Evolutionary conservation across 768 basidiomycete species (phyloP), one percentile per base, ranked within the genome.

Genomic region (Auricularia cornea): DNA sequence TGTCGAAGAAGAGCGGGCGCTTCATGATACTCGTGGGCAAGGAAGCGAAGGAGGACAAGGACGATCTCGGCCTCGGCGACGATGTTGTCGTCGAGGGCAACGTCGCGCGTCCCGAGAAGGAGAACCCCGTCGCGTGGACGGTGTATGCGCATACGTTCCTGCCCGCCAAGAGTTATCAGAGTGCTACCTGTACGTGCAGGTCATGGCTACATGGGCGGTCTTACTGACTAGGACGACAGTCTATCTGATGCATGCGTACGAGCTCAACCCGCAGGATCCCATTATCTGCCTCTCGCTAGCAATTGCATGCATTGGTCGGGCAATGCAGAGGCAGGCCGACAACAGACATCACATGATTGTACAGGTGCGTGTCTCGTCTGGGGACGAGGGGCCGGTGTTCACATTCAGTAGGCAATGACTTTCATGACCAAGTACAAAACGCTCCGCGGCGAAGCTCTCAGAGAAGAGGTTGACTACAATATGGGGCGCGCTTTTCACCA

Each of bases 321-420:
- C 94, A 0, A 92, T 93, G 88, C 92, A 95, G 67, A 83, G 95
- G 23, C 95, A 98, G 72, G 87, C 89, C 16, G 96, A 98, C 75
- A 98, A 99, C 71, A 78, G 94, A 44, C 90, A 97, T 70, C 91
- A 96, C 72, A 81, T 94, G 64, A 82, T 98, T 41, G 81, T 87
- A 3, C 92, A 94, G 74, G 84, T 85, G 56, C 29, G 69, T 64
- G 14, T 3, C 3, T 12, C 14, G 23, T 16, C 29, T 51, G 26
- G 3, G 3, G 5, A 63, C 26, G 41, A 16, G 44, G 28, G 40
- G 2, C 60, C 8, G 4, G n/a, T 31, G 51, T n/a, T 20, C 18
- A 23, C 2, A 12, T 44, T 62, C 40, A 38, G 40, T 67, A 94
- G 90, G 91, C 83, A 0, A 82, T 95, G 80, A 92, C 90, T 0